A percentile compares a stretch with the other conserved stretches of the same genome.
Evolutionary conservation across 495 filamentous ascomycete species (phyloP).

Genomic region (Melanomma pulvis-pyrius): DNA sequence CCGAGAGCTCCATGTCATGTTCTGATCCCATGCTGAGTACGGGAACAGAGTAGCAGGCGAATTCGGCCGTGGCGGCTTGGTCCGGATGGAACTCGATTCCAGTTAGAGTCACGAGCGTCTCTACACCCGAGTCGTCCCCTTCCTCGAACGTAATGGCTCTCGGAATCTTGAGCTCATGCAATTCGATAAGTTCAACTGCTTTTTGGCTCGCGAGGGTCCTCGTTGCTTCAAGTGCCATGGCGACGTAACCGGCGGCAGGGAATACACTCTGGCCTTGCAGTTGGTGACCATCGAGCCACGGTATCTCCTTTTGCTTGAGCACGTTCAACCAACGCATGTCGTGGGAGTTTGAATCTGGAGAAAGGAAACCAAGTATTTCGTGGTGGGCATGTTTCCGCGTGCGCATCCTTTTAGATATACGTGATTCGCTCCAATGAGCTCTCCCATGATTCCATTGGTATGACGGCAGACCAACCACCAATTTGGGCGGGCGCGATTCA

Average conservation of each 20-base stretch:
- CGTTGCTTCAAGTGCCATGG: conserved; percentile 24
- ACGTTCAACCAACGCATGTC: conserved; percentile 13
- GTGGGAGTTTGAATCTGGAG: neutral
- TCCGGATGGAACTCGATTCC: neutral
- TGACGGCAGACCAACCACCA: conserved; percentile 6
- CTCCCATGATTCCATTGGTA: conserved; percentile 11
- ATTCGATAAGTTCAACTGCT: neutral
- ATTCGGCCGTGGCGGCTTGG: neutral
- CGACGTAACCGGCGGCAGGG: conserved; percentile 26
- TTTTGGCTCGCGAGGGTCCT: neutral
- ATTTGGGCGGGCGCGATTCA: neutral
- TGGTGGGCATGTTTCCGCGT: neutral
- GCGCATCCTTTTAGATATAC: neutral
- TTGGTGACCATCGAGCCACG: conserved; percentile 51
- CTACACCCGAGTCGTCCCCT: neutral
- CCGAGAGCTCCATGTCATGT: conserved; percentile 8
- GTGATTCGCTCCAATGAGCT: conserved; percentile 6
- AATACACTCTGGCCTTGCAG: conserved; percentile 44
- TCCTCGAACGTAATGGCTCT: conserved; percentile 10
- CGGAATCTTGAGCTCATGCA: neutral
- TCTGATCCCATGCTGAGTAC: neutral
- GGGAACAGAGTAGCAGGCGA: neutral
- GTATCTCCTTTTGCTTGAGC: conserved; percentile 38
- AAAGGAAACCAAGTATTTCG: conserved; percentile 7
- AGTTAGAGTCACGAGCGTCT: conserved; percentile 1